These are phyloP conservation scores for Fusarium albosuccineum DNA, from an alignment of 2,329 filamentous ascomycete genomes.

Conservation along the genomic window DNA sequence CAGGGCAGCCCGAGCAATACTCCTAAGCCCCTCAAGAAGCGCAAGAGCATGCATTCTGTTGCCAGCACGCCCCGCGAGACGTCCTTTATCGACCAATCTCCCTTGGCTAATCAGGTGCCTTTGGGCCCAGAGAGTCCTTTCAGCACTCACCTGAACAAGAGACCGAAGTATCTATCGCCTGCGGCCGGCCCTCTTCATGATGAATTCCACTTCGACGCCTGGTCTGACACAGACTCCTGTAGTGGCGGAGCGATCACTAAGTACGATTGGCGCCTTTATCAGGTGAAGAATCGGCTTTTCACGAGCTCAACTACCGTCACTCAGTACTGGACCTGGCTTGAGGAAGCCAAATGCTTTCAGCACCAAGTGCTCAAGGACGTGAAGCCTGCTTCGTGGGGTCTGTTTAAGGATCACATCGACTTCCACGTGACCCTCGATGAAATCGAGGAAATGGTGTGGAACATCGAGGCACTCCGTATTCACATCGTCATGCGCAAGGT, in stretches of 20 bases:
- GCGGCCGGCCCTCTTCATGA: conserved; percentile 40
- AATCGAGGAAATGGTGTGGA: conserved; percentile 61
- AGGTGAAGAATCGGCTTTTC: conserved; percentile 63
- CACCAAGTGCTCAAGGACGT: conserved; percentile 66
- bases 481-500: conserved; percentile 55
- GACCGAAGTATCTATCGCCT: conserved; percentile 42
- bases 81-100: conserved; percentile 47
- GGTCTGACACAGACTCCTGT: conserved; percentile 66
- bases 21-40: conserved; percentile 49
- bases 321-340: conserved; percentile 69
- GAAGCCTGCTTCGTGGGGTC: conserved; percentile 60
- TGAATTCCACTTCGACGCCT: conserved; percentile 61
- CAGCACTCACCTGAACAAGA: conserved; percentile 44
- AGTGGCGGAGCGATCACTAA: conserved; percentile 59
- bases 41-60: conserved; percentile 51
- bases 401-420: conserved; percentile 64
- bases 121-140: conserved; percentile 22
- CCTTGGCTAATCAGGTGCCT: conserved; percentile 37
- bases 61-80: conserved; percentile 46
- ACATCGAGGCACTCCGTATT: conserved; percentile 57
- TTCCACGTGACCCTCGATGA: conserved; percentile 64
- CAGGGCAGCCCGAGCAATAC: conserved; percentile 42
- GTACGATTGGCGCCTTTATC: conserved; percentile 65
- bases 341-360: conserved; percentile 58
- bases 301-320: conserved; percentile 63